Percentiles rank a stretch among this genome's conserved stretches.
Evolutionary conservation across 140 eudicot species (phyloP).

Genomic region (Senecio squalidus): DNA sequence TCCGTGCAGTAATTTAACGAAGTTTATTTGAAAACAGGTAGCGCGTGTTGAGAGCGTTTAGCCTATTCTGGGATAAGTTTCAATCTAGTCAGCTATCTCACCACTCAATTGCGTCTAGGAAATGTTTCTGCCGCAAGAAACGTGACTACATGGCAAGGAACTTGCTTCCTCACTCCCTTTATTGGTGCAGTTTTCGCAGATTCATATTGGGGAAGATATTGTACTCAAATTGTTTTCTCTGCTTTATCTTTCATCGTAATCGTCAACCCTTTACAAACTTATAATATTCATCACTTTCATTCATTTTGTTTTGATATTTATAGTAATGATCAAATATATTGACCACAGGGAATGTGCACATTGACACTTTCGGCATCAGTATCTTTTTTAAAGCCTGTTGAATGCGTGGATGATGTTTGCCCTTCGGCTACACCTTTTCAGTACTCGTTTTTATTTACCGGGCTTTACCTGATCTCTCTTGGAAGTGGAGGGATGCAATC

Average conservation of each 20-base stretch:
- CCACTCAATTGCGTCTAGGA: slow-evolving; percentile 70
- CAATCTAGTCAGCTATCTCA: slow-evolving; percentile 81
- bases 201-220: slow-evolving; percentile 91
- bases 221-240: slow-evolving; percentile 82
- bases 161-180: slow-evolving; percentile 85
- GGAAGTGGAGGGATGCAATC: slow-evolving; percentile 86
- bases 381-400: slow-evolving; percentile 54
- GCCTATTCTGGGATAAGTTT: slow-evolving; percentile 87
- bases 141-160: slow-evolving; percentile 90
- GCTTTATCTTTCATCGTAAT: slow-evolving; percentile 67
- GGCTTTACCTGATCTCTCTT: slow-evolving; percentile 70
- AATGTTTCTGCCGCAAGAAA: slow-evolving; percentile 76
- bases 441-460: slow-evolving; percentile 48
- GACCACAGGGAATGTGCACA: slow-evolving; percentile 73
- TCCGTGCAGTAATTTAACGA: slow-evolving; percentile 10
- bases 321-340: too few relatives aligned
- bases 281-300: background rate
- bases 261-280: background rate
- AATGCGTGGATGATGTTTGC: slow-evolving; percentile 56
- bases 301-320: too few relatives aligned
- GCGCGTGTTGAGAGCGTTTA: slow-evolving; percentile 85
- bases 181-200: slow-evolving; percentile 90
- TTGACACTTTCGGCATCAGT: slow-evolving; percentile 65
- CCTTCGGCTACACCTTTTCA: slow-evolving; percentile 64
- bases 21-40: slow-evolving; percentile 40